Conservation (phyloP, 345 rosid species). For the Sonneratia caseolaris region DNA sequence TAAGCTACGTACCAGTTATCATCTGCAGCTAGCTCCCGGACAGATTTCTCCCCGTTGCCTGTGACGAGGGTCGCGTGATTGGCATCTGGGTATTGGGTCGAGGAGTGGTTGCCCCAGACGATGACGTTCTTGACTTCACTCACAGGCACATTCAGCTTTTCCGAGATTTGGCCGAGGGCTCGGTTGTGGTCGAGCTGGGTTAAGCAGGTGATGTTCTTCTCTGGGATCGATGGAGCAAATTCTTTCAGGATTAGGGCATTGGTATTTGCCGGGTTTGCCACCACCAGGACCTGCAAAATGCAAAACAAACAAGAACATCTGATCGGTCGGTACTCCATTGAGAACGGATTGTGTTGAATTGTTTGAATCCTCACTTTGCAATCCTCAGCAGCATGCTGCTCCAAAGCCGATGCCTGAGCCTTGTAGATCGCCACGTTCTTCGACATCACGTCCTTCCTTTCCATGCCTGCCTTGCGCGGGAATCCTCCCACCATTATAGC, state of each 20-base stretch:
- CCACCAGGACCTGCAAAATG: slow-evolving; percentile 39
- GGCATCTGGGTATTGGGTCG: slow-evolving; percentile 82
- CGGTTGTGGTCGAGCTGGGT: slow-evolving; percentile 82
- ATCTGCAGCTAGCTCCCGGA: slow-evolving; percentile 39
- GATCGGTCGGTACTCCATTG: neutral
- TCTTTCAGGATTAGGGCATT: slow-evolving; percentile 73
- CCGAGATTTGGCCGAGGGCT: slow-evolving; percentile 63
- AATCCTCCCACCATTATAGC: slow-evolving; percentile 69
- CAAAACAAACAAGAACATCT: too few species aligned
- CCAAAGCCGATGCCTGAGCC: slow-evolving; percentile 81
- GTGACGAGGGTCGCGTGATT: slow-evolving; percentile 49
- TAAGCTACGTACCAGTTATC: slow-evolving; percentile 37
- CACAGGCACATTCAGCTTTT: slow-evolving; percentile 43
- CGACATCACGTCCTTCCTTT: slow-evolving; percentile 68
- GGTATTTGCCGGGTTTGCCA: slow-evolving; percentile 88
- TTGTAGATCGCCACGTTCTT: slow-evolving; percentile 58
- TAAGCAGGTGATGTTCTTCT: slow-evolving; percentile 69
- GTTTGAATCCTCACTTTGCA: slow-evolving; percentile 38
- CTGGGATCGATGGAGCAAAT: slow-evolving; percentile 73
- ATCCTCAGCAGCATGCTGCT: slow-evolving; percentile 55
- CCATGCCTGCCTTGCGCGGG: slow-evolving; percentile 61
- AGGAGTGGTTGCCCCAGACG: slow-evolving; percentile 91
- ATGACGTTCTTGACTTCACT: slow-evolving; percentile 57
- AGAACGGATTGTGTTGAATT: neutral
- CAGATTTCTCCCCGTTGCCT: slow-evolving; percentile 29